A percentile compares a stretch with the other conserved stretches of the same genome.
Evolutionary conservation across 2,329 filamentous ascomycete species (phyloP).

Genomic region (Pyricularia grisea): DNA sequence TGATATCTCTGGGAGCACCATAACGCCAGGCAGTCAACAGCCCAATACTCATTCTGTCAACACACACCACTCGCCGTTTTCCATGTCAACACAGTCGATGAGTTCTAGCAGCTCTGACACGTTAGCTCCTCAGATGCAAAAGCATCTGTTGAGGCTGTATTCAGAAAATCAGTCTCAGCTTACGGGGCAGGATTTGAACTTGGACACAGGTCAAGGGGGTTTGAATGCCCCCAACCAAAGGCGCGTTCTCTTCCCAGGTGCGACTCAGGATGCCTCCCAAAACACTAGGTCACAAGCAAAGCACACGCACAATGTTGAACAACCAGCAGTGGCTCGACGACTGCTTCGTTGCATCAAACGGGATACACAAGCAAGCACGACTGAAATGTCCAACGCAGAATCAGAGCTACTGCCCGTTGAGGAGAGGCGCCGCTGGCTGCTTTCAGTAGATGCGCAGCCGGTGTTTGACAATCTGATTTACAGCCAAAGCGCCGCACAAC

Average conservation of each 20-base stretch:
- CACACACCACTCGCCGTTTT: not conserved
- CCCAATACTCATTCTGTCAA: not conserved
- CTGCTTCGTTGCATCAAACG: not conserved
- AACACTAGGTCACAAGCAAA: not conserved
- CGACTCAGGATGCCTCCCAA: not conserved
- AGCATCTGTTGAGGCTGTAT: not conserved
- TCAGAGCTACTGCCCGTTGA: not conserved
- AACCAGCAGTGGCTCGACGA: not conserved
- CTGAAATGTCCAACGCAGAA: not conserved
- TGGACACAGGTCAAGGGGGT: not conserved
- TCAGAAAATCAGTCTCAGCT: not conserved
- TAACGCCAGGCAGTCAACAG: not conserved
- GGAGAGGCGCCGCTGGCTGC: not conserved
- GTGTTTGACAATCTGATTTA: conserved; percentile 16
- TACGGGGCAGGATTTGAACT: not conserved
- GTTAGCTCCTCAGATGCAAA: not conserved
- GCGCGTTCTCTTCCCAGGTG: not conserved
- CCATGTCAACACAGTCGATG: not conserved
- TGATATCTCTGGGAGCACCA: not conserved
- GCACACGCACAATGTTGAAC: not conserved
- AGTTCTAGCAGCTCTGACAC: not conserved
- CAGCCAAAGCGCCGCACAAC: conserved; percentile 13
- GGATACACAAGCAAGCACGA: not conserved
- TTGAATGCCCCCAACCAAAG: not conserved
- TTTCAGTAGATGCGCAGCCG: not conserved